Conservation (phyloP, 2,329 filamentous ascomycete genomes). For the Colletotrichum cuscutae region DNA sequence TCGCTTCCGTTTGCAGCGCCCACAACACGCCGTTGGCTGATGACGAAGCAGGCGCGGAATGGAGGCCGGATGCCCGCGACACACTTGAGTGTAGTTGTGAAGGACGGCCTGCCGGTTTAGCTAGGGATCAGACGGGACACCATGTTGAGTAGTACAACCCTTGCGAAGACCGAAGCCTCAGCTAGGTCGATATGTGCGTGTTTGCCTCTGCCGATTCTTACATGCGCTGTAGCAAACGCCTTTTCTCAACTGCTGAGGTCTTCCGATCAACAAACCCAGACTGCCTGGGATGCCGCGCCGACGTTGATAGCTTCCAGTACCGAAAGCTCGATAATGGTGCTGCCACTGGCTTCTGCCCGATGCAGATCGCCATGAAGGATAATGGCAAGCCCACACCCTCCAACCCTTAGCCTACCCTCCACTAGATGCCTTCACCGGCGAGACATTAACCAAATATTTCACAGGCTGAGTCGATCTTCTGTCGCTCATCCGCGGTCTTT, state of each 20-base stretch:
- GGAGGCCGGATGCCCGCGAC: not conserved
- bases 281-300: not conserved
- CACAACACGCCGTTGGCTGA: not conserved
- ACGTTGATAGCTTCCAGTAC: not conserved
- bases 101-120: not conserved
- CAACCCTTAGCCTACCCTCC: not conserved
- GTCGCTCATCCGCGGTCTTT: not conserved
- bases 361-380: slow-evolving; percentile 7
- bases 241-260: not conserved
- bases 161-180: not conserved
- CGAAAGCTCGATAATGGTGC: not conserved
- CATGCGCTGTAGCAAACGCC: slow-evolving; percentile 15
- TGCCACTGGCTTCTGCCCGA: not conserved
- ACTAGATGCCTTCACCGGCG: not conserved
- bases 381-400: not conserved
- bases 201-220: not conserved
- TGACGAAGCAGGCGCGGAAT: not conserved
- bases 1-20: not conserved
- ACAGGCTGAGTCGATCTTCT: not conserved
- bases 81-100: not conserved
- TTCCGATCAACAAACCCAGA: not conserved
- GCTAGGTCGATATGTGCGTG: not conserved
- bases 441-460: slow-evolving; percentile 7
- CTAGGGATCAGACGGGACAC: not conserved
- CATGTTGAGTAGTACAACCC: not conserved